A percentile compares a stretch with the other conserved stretches of the same genome.
Conservation (phyloP, 441 rosid species). For the Populus trichocarpa region DNA sequence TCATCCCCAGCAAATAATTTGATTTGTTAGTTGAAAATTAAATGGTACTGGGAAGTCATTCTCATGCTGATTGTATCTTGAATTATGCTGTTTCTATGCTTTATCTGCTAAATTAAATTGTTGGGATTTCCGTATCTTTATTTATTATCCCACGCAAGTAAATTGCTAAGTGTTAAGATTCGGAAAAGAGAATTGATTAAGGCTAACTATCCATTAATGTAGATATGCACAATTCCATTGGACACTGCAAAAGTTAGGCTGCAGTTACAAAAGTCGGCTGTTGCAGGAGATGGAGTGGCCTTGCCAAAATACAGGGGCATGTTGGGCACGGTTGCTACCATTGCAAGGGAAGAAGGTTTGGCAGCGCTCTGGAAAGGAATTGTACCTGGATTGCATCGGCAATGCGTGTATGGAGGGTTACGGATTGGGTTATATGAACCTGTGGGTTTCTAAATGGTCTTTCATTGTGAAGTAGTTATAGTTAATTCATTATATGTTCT, state of each 20-base stretch:
- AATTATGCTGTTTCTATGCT: not conserved
- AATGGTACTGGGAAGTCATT: not conserved
- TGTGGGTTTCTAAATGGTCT: slow-evolving; percentile 45
- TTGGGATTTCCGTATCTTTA: not conserved
- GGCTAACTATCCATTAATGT: slow-evolving; percentile 13
- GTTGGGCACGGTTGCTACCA: slow-evolving; percentile 92
- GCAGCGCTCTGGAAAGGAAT: slow-evolving; percentile 95
- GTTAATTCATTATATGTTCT: not conserved
- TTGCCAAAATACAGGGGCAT: slow-evolving; percentile 85
- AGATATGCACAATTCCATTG: slow-evolving; percentile 94
- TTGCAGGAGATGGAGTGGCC: slow-evolving; percentile 53
- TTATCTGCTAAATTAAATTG: not conserved
- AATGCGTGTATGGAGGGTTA: slow-evolving; percentile 87
- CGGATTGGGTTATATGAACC: slow-evolving; percentile 96
- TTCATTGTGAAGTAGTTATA: not conserved
- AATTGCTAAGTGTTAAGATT: not conserved
- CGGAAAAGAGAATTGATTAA: not conserved
- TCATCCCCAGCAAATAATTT: not conserved
- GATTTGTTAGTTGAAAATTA: not conserved
- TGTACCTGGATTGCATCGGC: slow-evolving; percentile 95
- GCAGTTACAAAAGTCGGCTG: slow-evolving; percentile 85
- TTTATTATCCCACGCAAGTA: not conserved
- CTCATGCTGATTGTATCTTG: not conserved
- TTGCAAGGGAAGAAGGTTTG: slow-evolving; percentile 92
- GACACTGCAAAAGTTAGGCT: slow-evolving; percentile 99